Base-by-base conservation (phyloP, 176 grass and related monocot species). In the Tillandsia fasciculata region DNA sequence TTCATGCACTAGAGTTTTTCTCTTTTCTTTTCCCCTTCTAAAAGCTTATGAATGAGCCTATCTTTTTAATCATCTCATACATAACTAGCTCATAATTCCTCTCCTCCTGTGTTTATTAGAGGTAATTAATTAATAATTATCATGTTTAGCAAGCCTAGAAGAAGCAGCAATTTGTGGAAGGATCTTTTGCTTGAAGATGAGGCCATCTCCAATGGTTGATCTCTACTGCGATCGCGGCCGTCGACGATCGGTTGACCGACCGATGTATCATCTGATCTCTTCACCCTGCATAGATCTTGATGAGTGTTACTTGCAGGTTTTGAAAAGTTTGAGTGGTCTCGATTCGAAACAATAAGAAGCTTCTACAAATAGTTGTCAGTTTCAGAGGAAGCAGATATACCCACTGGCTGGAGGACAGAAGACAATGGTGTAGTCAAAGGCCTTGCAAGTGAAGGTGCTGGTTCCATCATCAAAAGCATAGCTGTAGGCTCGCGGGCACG, bases 401-500 rank as follows among this genome's bases (percentile, higher is more conserved):
- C 86, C 80, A 71, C 42, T 81, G 69, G 47, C 67, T 15, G 53
- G 81, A 67, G 91, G 69, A 79, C 93, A 97, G 86, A 97, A 97
- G n/a, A 83, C 74, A 49, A 92, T 85, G 81, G 84, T 79, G 79
- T 97, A 97, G 72, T 77, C 89, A 48, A 50, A 83, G 42, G 86
- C 84, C 56, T 58, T 67, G 81, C 89, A 92, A 29, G 93, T 97
- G 86, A 90, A 97, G 68, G 74, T 91, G 86, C 93, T 97, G 9
- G 74, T 76, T 27, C 67, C 49, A 58, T 97, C 93, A 20, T 97
- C 89, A 51, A 87, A 97, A 13, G 93, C 93, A 49, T 97, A 97
- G 83, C 89, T 97, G 68, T 97, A 92, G 2, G 93, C 89, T 3
- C 76, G 82, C 5, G 89, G 93, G 65, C 93, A 97, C 33, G 93